These are phyloP conservation scores for Spathaspora girioi DNA, from an alignment of 805 yeast genomes.

Conservation along the genomic window DNA sequence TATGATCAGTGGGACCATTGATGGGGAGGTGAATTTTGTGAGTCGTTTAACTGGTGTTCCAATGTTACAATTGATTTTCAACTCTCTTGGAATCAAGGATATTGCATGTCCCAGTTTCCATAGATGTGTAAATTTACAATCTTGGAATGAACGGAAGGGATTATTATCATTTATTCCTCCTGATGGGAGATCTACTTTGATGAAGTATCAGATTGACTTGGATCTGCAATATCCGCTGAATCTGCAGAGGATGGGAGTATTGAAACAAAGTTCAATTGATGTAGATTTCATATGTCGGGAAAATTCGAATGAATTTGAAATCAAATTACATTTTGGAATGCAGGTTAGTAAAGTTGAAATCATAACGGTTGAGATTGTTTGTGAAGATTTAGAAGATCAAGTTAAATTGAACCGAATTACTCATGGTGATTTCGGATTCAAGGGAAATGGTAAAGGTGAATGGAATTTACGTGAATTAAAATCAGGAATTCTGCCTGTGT, in stretches of 20 bases:
- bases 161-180: constrained; percentile 77
- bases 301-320: constrained; percentile 60
- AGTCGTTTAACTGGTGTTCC: constrained; percentile 80
- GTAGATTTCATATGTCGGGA: constrained; percentile 38
- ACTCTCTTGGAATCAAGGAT: constrained; percentile 40
- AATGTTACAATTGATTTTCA: constrained; percentile 55
- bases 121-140: constrained; percentile 54
- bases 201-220: constrained; percentile 62
- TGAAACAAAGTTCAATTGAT: constrained; percentile 46
- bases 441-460: constrained; percentile 49
- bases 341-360: constrained; percentile 32
- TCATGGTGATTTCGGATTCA: constrained; percentile 69
- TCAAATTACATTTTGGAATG: constrained; percentile 37
- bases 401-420: constrained; percentile 63
- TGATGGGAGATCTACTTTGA: constrained; percentile 67
- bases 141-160: constrained; percentile 48
- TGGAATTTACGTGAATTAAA: constrained; percentile 62
- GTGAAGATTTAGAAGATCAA: constrained; percentile 14
- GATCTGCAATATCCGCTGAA: constrained; percentile 11
- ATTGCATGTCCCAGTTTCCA: constrained; percentile 68
- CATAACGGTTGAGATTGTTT: constrained; percentile 24
- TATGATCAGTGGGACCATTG: constrained; percentile 51
- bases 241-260: constrained; percentile 16
- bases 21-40: constrained; percentile 61
- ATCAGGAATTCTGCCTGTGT: constrained; percentile 63